A percentile compares a stretch with the other conserved stretches of the same genome.
These are phyloP conservation scores for Meyerozyma athensensis DNA, from an alignment of 1,139 yeast genomes.

Conservation along the genomic window DNA sequence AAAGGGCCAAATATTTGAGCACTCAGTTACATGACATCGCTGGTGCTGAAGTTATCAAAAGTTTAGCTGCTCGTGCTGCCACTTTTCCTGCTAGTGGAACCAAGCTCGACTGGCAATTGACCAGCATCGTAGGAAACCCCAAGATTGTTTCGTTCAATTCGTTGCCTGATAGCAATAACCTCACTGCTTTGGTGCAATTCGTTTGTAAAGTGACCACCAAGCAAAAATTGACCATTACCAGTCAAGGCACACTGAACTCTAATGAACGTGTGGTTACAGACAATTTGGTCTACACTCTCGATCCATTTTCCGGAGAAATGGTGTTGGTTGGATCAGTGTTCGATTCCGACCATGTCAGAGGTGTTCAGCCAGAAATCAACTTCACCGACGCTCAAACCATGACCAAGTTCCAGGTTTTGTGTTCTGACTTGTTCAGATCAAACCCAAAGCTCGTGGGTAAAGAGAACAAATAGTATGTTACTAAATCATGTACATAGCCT, in stretches of 20 bases:
- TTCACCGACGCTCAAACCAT: conserved; percentile 20
- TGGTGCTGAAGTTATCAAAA: conserved; percentile 51
- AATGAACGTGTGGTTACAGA: conserved; percentile 64
- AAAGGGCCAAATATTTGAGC: conserved; percentile 39
- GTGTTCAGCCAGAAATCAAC: conserved; percentile 28
- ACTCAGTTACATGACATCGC: conserved; percentile 41
- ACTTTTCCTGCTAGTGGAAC: conserved; percentile 18
- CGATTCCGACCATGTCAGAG: conserved; percentile 51
- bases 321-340: conserved; percentile 77
- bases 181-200: conserved; percentile 65
- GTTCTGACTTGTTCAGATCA: conserved; percentile 31
- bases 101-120: conserved; percentile 70
- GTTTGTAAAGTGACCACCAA: conserved; percentile 72
- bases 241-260: conserved; percentile 26
- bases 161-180: conserved; percentile 64
- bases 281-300: conserved; percentile 70
- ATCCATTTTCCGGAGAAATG: conserved; percentile 63
- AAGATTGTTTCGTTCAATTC: conserved; percentile 59
- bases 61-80: conserved; percentile 24
- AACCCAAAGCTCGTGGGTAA: conserved; percentile 7
- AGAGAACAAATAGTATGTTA: not conserved
- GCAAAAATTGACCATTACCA: conserved; percentile 55
- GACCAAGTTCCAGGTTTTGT: conserved; percentile 22
- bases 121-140: conserved; percentile 66
- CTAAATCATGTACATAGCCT: not conserved